phyloP scores from a whole-genome alignment of 306 rosid species.

The Castanopsis chinensis region DNA sequence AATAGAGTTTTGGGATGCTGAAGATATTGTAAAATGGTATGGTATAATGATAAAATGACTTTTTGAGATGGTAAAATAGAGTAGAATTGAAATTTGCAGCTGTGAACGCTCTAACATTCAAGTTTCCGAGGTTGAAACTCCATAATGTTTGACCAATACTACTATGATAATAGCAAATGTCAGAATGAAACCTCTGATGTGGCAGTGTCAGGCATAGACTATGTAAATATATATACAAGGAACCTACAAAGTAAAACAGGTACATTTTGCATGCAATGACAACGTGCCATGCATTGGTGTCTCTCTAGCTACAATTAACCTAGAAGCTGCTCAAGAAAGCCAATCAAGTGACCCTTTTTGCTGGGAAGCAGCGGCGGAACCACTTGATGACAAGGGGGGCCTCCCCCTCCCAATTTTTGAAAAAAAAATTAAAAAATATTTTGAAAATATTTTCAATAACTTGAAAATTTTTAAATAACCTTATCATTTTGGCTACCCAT shows the following conservation, averaged over 20 bases:
- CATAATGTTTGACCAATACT: slow-evolving; percentile 72
- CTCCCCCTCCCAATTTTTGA: no score
- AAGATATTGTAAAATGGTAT: no score
- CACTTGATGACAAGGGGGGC: no score
- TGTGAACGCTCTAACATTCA: no score
- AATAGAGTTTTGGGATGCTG: no score
- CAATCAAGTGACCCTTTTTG: slow-evolving; percentile 49
- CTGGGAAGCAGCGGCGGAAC: slow-evolving; percentile 36
- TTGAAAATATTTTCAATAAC: no score
- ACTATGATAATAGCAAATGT: slow-evolving; percentile 60
- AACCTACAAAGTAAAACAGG: slow-evolving; percentile 51
- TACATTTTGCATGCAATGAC: slow-evolving; percentile 78
- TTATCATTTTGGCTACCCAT: no score
- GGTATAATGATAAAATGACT: no score
- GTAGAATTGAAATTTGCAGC: no score
- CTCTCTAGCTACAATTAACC: slow-evolving; percentile 56
- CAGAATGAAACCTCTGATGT: slow-evolving; percentile 62
- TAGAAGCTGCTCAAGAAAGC: slow-evolving; percentile 33
- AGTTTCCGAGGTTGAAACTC: slow-evolving; percentile 59
- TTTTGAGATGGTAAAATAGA: no score
- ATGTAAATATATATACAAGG: slow-evolving; percentile 61
- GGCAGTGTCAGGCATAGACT: slow-evolving; percentile 57
- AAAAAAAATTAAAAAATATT: no score
- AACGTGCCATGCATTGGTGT: slow-evolving; percentile 62
- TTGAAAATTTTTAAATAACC: no score